Conservation (phyloP, 192 early-diverging fungal genomes). For the Phycomyces blakesleeanus region DNA sequence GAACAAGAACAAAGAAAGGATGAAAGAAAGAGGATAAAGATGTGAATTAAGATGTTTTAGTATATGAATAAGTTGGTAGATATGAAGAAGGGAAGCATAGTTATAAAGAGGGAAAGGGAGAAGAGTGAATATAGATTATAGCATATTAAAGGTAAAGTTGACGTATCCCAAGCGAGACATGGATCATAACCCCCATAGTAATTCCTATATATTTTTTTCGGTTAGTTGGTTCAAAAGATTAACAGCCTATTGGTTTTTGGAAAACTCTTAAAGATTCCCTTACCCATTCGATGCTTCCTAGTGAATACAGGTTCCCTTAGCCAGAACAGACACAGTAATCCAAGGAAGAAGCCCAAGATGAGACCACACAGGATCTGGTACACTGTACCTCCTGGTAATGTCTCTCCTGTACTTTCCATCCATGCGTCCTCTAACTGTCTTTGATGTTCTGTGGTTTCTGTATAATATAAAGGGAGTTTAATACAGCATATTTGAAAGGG, state of each 20-base stretch:
- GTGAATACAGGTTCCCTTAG: conserved; percentile 51
- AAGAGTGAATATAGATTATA: background rate
- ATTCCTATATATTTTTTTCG: no score
- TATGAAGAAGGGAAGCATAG: no score
- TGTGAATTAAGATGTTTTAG: no score
- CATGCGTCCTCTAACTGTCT: conserved; percentile 46
- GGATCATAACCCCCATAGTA: conserved; percentile 44
- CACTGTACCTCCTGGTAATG: conserved; percentile 26
- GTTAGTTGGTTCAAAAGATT: no score
- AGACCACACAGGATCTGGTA: conserved; percentile 51
- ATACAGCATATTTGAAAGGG: no score
- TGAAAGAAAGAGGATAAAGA: no score
- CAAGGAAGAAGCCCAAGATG: conserved; percentile 53
- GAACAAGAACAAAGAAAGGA: no score
- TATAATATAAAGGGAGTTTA: background rate
- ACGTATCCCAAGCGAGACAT: conserved; percentile 42
- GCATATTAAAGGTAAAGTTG: conserved; percentile 41
- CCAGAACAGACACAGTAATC: conserved; percentile 51
- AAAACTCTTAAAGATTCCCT: conserved; percentile 11
- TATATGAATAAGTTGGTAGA: no score
- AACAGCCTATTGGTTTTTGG: no score
- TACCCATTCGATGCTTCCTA: conserved; percentile 49
- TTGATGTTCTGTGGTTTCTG: conserved; percentile 28
- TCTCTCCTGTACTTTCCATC: conserved; percentile 50
- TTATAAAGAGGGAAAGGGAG: background rate